Base-by-base conservation (phyloP, 2,329 filamentous ascomycete species). In the Raffaelea albimanens region DNA sequence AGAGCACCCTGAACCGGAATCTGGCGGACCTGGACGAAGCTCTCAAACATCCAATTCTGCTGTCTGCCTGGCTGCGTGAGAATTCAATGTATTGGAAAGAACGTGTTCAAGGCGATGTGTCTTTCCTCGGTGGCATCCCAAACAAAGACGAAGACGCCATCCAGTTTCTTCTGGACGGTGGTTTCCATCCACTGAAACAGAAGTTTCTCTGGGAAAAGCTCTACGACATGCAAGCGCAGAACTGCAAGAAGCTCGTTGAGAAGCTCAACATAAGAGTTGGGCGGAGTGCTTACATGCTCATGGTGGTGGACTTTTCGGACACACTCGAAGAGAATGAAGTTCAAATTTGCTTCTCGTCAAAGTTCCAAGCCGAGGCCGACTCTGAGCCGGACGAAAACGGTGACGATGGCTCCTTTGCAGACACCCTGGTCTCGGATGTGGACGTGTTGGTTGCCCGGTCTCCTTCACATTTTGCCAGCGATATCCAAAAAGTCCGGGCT, bases 361-460 rank as follows among this genome's bases (percentile, higher is more conserved):
- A 73, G n/a, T 84, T 87, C 51, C 55, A 79, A 47, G 61, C 65
- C 0, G 74, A 75, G 1, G 71, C 71, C 0, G 53, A 52, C 22
- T 10, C n/a, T 11, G 72, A 75, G 29, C 70, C 66, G 0, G 76
- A 75, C 34, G 43, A 18, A 0, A 18, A 21, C n/a, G 61, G 65
- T 0, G 74, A 75, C 1, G 71, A 71, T 0, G 53, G 52, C 7
- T 54, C 48, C 8, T 73, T 76, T 33, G 72, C 67, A 0, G 77
- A 75, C 38, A 73, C 71, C 0, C 58, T 73, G 5, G 60, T 87
- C 1, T 67, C 80, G 34, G 70, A 71, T 0, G 67, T 71, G 16
- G 75, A 87, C 14, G 64, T 87, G 0, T 67, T 91, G 0, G 80
- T 90, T 1, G 79, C 80, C 0, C 73, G 86, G 19, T 78, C 80